Base-by-base conservation (phyloP, 2,329 filamentous ascomycete genomes). In the Hymenotorrendiella dingleyae region DNA sequence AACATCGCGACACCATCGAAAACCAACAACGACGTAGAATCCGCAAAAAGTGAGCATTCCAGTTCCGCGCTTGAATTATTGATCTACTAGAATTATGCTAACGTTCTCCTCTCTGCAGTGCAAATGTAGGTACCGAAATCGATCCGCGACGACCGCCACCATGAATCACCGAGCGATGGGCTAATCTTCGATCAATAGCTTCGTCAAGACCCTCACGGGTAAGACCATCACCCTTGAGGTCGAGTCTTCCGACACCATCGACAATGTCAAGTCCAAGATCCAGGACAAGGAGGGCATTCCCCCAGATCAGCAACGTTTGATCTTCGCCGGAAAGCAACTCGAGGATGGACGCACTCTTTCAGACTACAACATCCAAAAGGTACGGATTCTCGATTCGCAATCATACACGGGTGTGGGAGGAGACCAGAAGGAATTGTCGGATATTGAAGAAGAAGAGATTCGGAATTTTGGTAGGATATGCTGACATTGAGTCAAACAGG, bases 161-260 rank as follows among this genome's bases (percentile, higher is more conserved):
- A 44, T 21, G 42, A 21, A 38, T 52, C 42, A 50, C 44, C 35
- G 46, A 39, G 37, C 33, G 43, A 19, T 27, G 44, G 16, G 54
- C 51, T 61, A 49, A 61, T 46, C 21, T 43, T 38, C 32, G 14
- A 20, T 19, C 7, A 41, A 56, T 73, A 94, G 87, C 84, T 97
- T 97, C 85, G 91, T 97, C 77, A 97, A 96, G 85, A 96, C 91
- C 81, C 88, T 96, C 68, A 96, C 91, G 80, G 91, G 93, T 76
- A 97, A 97, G 87, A 97, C 91, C 73, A 96, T 97, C 80, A 97
- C 93, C 74, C 85, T 96, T 65, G 91, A 97, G 84, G 90, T 96
- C 70, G 91, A 96, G 84, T 95, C 89, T 66, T 88, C 82, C 67
- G 91, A 97, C 75, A 96, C 91, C 65, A 97, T 97, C 78, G 91